Base-by-base conservation (phyloP, 2,329 filamentous ascomycete species). In the Coleophoma crateriformis region DNA sequence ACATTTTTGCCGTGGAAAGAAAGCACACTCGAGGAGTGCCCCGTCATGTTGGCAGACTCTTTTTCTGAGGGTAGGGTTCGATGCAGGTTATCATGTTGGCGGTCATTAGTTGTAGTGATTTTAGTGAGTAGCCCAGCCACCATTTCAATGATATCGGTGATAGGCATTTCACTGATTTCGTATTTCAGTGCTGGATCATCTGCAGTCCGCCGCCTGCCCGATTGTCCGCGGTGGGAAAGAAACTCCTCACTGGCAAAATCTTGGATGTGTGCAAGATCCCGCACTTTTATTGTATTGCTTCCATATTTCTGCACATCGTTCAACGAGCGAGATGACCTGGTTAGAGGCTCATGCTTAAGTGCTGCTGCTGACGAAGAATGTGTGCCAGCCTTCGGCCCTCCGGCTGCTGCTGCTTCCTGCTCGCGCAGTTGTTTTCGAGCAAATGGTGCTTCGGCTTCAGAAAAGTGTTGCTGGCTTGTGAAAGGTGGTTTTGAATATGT, bases 1-100 rank as follows among this genome's bases (percentile, higher is more conserved):
- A 97, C 88, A 58, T 99, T 99, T 71, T 96, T 97, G 58, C 94
- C 94, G 64, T 99, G 94, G 61, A 99, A 99, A 12, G 94, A 92
- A 37, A 99, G 78, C 3, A 99, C 92, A 48, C 75, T 88, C 57
- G 73, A 87, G 57, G 78, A 87, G 60, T 85, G 79, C 19, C 78
- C 75, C 57, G 74, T 82, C 33, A 87, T 69, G 35, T 77, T 76
- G n/a, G 73, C 69, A 8, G 79, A 72, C 42, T 76, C 56, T 81
- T 61, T 60, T 8, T 54, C 82, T 8, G 80, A 74, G 4, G 82
- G 79, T 52, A 87, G 80, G 52, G 83, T 79, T 49, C 90, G 82
- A 68, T 96, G 90, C 57, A 96, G 71, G 55, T 91, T 88, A 65
- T 96, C 90, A 68, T 97, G 92, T 66, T 97, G 91, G 46, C 86